These are phyloP conservation scores for Oryza glumipatula DNA, from an alignment of 176 grass and related monocot species.

Conservation along the genomic window DNA sequence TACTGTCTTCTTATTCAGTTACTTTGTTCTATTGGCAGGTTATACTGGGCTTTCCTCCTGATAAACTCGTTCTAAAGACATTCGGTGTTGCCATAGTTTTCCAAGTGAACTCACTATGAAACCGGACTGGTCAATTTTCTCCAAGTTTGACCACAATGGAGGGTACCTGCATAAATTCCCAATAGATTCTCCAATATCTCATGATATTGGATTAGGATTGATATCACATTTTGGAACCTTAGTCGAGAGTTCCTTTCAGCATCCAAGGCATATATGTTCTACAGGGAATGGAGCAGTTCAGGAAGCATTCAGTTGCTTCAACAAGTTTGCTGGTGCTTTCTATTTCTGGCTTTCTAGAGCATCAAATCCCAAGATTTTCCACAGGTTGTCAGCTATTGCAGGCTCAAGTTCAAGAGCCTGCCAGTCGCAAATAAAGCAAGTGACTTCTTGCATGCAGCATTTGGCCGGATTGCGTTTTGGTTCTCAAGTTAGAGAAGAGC, in stretches of 20 bases:
- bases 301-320: constrained; percentile 62
- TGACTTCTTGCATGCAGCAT: constrained; percentile 49
- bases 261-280: constrained; percentile 49
- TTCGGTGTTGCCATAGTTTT: neutral
- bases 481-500: constrained; percentile 55
- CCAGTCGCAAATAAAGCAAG: constrained; percentile 64
- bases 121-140: constrained; percentile 53
- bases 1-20: neutral
- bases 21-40: constrained; percentile 34
- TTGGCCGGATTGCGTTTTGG: constrained; percentile 53
- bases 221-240: constrained; percentile 63
- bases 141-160: constrained; percentile 64
- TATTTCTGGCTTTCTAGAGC: constrained; percentile 78
- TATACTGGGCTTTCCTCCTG: neutral
- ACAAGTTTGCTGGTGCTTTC: constrained; percentile 78
- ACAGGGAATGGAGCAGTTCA: constrained; percentile 66
- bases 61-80: neutral
- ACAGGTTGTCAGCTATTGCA: constrained; percentile 46
- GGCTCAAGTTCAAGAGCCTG: constrained; percentile 53
- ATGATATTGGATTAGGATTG: constrained; percentile 58
- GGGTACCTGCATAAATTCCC: constrained; percentile 55
- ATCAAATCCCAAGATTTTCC: constrained; percentile 59
- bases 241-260: constrained; percentile 65
- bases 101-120: constrained; percentile 58
- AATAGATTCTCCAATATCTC: constrained; percentile 56